phyloP scores from a whole-genome alignment of 1,284 basidiomycete species.

The Cutaneotrichosporon daszewskae region DNA sequence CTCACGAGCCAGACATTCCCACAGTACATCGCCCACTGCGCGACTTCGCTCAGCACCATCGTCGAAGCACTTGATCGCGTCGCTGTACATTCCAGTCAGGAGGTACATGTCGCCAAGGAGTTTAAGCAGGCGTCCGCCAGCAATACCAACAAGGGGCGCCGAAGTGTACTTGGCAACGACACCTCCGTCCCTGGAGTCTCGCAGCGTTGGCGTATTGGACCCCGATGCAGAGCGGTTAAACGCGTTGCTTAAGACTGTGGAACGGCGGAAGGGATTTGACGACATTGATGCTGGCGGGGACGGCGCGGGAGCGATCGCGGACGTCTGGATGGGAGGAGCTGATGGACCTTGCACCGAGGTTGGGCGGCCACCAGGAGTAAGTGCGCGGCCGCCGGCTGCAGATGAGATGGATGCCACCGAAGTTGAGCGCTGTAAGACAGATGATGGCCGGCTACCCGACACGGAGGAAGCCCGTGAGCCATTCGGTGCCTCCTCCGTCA shows the following conservation, averaged over 20 bases:
- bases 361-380: slow-evolving; percentile 40
- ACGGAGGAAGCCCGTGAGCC: background rate
- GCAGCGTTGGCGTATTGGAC: background rate
- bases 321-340: slow-evolving; percentile 28
- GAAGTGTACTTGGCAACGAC: slow-evolving; percentile 28
- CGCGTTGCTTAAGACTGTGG: slow-evolving; percentile 29
- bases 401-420: background rate
- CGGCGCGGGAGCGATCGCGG: slow-evolving; percentile 37
- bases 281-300: slow-evolving; percentile 18
- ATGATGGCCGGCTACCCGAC: background rate
- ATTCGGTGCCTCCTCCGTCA: background rate
- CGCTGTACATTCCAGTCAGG: slow-evolving; percentile 69
- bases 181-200: background rate
- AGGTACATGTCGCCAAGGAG: slow-evolving; percentile 83
- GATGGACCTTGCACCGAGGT: slow-evolving; percentile 37
- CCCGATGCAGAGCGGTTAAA: slow-evolving; percentile 28
- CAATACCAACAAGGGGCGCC: slow-evolving; percentile 32
- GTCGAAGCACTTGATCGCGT: slow-evolving; percentile 76
- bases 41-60: slow-evolving; percentile 72
- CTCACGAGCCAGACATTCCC: slow-evolving; percentile 82
- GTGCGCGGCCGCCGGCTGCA: slow-evolving; percentile 22
- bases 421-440: background rate
- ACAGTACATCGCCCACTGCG: slow-evolving; percentile 65
- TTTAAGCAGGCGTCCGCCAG: slow-evolving; percentile 62
- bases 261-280: slow-evolving; percentile 38